Evolutionary conservation across 805 yeast genomes (phyloP).

Genomic region (Isabelozyma heimii): DNA sequence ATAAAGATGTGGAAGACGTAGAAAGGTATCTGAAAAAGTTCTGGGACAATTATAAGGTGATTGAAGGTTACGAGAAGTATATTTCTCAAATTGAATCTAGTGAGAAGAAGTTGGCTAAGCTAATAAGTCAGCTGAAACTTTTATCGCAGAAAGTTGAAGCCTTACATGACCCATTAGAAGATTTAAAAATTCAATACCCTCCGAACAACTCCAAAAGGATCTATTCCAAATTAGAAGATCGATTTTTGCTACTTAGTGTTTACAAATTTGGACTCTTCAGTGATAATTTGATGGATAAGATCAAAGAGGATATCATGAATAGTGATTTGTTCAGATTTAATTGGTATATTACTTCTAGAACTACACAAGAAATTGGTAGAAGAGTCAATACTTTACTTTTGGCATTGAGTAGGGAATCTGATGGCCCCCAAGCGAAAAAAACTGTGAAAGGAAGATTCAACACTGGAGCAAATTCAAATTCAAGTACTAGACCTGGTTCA

Average conservation of each 20-base stretch:
- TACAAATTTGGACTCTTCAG: slow-evolving; percentile 63
- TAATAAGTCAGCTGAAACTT: slow-evolving; percentile 53
- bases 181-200: slow-evolving; percentile 66
- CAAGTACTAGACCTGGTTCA: slow-evolving; percentile 33
- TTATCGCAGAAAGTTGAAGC: slow-evolving; percentile 52
- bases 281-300: slow-evolving; percentile 58
- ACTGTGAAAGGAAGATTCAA: slow-evolving; percentile 23
- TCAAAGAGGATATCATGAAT: slow-evolving; percentile 59
- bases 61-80: slow-evolving; percentile 72
- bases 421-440: slow-evolving; percentile 55
- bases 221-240: slow-evolving; percentile 67
- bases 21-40: slow-evolving; percentile 55
- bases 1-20: slow-evolving; percentile 59
- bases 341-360: slow-evolving; percentile 70
- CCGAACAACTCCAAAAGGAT: slow-evolving; percentile 80
- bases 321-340: slow-evolving; percentile 67
- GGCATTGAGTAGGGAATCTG: slow-evolving; percentile 69
- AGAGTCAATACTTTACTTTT: slow-evolving; percentile 65
- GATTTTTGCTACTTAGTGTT: slow-evolving; percentile 59
- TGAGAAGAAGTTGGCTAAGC: slow-evolving; percentile 61
- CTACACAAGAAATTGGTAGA: slow-evolving; percentile 69
- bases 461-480: slow-evolving; percentile 13
- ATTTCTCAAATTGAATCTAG: slow-evolving; percentile 70
- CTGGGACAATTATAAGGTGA: slow-evolving; percentile 58
- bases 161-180: slow-evolving; percentile 58